Conservation (phyloP, 495 filamentous ascomycete species). For the Penicillium paradoxum region DNA sequence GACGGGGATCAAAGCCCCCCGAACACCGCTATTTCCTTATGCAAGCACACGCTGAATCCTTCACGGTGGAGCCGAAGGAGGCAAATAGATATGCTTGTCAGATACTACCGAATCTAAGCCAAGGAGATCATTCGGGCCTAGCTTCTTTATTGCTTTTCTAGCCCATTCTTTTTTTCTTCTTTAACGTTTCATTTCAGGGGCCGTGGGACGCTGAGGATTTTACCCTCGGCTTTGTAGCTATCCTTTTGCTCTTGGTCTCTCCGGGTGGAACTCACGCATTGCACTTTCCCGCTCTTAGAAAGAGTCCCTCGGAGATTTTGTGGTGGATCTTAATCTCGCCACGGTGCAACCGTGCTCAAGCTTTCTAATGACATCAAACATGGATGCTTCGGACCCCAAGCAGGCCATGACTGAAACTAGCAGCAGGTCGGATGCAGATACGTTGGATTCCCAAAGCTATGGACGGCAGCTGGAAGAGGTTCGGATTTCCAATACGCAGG, state of each 20-base stretch:
- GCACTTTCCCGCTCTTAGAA: not conserved
- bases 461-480: constrained; percentile 30
- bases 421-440: constrained; percentile 24
- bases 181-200: not conserved
- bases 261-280: not conserved
- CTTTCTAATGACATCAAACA: not conserved
- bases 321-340: not conserved
- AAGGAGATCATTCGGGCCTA: constrained; percentile 5
- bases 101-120: not conserved
- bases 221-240: not conserved
- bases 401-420: constrained; percentile 10
- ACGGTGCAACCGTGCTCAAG: not conserved
- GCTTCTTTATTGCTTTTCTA: not conserved
- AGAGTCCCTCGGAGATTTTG: not conserved
- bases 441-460: constrained; percentile 21
- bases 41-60: too few relatives aligned
- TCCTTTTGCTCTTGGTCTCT: not conserved
- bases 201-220: not conserved
- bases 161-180: not conserved
- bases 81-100: not conserved
- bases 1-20: not conserved
- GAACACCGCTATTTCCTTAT: not conserved
- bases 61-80: not conserved
- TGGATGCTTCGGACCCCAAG: constrained; percentile 17
- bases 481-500: constrained; percentile 36